Percentiles rank a stretch among this genome's conserved stretches.
These are phyloP conservation scores for Paraleonurus japonicus DNA, from an alignment of 257 asterid genomes.

Conservation along the genomic window DNA sequence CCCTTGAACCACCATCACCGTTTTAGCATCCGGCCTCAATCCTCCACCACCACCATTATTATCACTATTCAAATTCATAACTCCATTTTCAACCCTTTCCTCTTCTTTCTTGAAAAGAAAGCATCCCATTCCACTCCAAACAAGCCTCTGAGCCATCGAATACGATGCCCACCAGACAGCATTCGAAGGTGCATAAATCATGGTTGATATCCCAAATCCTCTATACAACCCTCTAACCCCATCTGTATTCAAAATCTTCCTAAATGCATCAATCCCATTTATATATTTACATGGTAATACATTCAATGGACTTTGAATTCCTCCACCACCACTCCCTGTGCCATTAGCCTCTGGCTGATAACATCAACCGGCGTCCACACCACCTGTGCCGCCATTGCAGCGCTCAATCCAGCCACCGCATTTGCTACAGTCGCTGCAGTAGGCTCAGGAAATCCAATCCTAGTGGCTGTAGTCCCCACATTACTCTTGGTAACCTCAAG, in stretches of 20 bases:
- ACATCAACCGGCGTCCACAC: conserved; percentile 88
- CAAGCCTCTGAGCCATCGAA: conserved; percentile 57
- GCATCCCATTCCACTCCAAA: conserved; percentile 63
- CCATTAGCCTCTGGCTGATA: conserved; percentile 80
- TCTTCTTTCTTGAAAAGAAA: conserved; percentile 37
- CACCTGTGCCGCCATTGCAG: conserved; percentile 68
- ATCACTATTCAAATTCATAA: background rate
- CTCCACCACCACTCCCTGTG: conserved; percentile 38
- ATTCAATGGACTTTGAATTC: conserved; percentile 13
- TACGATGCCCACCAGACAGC: conserved; percentile 89
- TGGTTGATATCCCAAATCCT: conserved; percentile 76
- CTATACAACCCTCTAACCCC: conserved; percentile 73
- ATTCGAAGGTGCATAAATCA: conserved; percentile 74
- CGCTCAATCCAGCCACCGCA: conserved; percentile 75
- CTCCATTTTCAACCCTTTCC: conserved; percentile 28
- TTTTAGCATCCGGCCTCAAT: conserved; percentile 46
- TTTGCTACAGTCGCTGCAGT: conserved; percentile 58
- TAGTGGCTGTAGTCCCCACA: conserved; percentile 47
- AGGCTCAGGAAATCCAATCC: conserved; percentile 56
- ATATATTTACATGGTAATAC: conserved; percentile 40
- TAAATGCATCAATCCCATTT: conserved; percentile 65
- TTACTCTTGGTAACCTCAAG: conserved; percentile 77
- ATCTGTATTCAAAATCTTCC: conserved; percentile 54
- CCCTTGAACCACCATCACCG: conserved; percentile 69
- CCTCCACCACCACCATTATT: background rate